phyloP scores from a whole-genome alignment of 2,329 filamentous ascomycete species.

The Cercospora citrullina region DNA sequence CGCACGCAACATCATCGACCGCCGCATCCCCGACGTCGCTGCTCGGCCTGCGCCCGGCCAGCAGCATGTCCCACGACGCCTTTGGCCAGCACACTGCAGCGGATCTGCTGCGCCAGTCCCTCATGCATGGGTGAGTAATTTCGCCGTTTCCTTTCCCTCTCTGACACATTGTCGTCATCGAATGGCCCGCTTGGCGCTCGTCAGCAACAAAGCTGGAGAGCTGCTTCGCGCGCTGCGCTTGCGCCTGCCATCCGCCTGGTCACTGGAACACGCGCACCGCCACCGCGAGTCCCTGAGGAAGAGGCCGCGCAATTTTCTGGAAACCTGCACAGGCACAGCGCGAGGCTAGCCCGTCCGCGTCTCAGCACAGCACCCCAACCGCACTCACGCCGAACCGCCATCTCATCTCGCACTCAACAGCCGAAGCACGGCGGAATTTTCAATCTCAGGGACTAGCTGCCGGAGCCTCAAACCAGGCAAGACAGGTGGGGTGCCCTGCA shows the following conservation, averaged over 20 bases:
- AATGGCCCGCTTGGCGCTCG: slow-evolving; percentile 20
- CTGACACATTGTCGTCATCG: slow-evolving; percentile 17
- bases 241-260: neutral
- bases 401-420: slow-evolving; percentile 7
- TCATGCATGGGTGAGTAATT: slow-evolving; percentile 55
- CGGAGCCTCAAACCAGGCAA: neutral
- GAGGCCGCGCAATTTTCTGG: neutral
- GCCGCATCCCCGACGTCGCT: slow-evolving; percentile 10
- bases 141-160: slow-evolving; percentile 28
- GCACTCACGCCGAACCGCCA: neutral
- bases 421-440: slow-evolving; percentile 12
- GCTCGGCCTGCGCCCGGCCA: slow-evolving; percentile 21
- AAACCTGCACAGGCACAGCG: neutral
- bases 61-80: slow-evolving; percentile 35
- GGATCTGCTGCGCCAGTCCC: slow-evolving; percentile 59
- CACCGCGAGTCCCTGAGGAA: neutral
- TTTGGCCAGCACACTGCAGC: slow-evolving; percentile 49
- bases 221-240: neutral
- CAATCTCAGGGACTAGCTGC: neutral
- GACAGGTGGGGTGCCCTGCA: slow-evolving; percentile 9
- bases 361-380: neutral
- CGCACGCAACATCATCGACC: slow-evolving; percentile 18
- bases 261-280: neutral
- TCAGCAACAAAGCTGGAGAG: slow-evolving; percentile 3
- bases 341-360: neutral